phyloP scores from a whole-genome alignment of 2,329 filamentous ascomycete genomes.

The Aureobasidium leucospermi region DNA sequence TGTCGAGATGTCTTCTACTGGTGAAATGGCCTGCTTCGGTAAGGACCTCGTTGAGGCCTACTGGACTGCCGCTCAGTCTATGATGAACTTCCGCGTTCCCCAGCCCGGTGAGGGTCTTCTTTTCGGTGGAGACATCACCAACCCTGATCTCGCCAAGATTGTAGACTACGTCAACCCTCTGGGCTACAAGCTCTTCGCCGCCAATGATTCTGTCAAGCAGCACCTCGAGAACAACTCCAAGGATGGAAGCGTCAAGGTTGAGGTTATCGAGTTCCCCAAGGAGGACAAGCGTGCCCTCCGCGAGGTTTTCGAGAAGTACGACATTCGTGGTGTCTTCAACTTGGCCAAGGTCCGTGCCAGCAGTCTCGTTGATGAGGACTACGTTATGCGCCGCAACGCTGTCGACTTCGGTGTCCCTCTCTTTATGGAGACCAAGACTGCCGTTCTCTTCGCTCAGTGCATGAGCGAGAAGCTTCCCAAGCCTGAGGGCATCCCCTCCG shows the following conservation, averaged over 20 bases:
- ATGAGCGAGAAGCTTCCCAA: conserved; percentile 95
- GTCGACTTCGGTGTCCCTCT: conserved; percentile 97
- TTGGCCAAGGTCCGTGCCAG: conserved; percentile 76
- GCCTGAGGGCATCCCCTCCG: conserved; percentile 76
- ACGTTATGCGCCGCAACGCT: conserved; percentile 96
- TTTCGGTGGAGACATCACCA: conserved; percentile 75
- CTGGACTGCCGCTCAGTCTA: conserved; percentile 92
- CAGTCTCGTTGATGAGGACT: conserved; percentile 84
- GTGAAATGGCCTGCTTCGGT: conserved; percentile 98
- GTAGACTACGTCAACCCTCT: conserved; percentile 83
- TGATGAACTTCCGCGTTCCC: conserved; percentile 98
- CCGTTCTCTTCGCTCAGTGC: conserved; percentile 90
- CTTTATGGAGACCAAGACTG: conserved; percentile 98
- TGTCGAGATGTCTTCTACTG: conserved; percentile 94
- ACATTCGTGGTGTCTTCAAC: conserved; percentile 95
- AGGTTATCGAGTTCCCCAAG: conserved; percentile 95
- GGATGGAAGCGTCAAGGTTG: conserved; percentile 58
- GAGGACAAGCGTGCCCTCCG: conserved; percentile 90
- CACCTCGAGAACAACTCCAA: conserved; percentile 69
- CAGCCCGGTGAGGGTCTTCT: conserved; percentile 92
- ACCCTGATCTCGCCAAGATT: conserved; percentile 65
- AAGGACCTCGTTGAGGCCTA: conserved; percentile 94
- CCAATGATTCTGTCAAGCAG: conserved; percentile 70
- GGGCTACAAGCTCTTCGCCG: conserved; percentile 90
- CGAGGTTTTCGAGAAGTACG: conserved; percentile 93